phyloP scores from a whole-genome alignment of 257 asterid species.

The Solanum virginianum region DNA sequence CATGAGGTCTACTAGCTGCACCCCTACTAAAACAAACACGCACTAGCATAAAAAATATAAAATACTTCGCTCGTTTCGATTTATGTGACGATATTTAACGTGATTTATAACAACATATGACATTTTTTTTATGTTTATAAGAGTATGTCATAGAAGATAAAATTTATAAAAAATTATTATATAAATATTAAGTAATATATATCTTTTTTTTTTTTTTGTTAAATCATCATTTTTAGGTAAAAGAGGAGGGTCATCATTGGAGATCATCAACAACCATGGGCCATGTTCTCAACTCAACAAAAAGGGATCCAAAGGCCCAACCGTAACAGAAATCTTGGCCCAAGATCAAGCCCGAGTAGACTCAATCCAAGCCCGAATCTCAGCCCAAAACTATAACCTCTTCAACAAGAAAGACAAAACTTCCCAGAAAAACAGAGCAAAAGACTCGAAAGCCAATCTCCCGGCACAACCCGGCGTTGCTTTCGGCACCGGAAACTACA shows the following conservation, averaged over 20 bases:
- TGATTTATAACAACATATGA: not conserved
- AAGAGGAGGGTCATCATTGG: constrained; percentile 30
- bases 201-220: not conserved
- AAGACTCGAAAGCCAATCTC: constrained; percentile 10
- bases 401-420: not conserved
- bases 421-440: not conserved
- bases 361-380: constrained; percentile 29
- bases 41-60: not conserved
- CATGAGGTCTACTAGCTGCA: not conserved
- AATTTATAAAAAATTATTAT: not conserved
- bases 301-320: not conserved
- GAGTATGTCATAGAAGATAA: not conserved
- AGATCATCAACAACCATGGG: constrained; percentile 42
- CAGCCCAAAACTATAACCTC: not conserved
- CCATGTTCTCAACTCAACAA: constrained; percentile 30
- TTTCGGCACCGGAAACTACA: constrained; percentile 48
- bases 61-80: not conserved
- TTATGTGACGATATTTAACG: not conserved
- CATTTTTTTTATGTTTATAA: not conserved
- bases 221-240: constrained; percentile 16
- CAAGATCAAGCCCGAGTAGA: constrained; percentile 42
- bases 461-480: constrained; percentile 41
- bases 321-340: constrained; percentile 32
- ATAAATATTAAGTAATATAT: not conserved
- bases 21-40: not conserved